Evolutionary conservation across 768 basidiomycete genomes (phyloP), one percentile per base, ranked within the genome.

Genomic region (Erythrobasidium yunnanense): DNA sequence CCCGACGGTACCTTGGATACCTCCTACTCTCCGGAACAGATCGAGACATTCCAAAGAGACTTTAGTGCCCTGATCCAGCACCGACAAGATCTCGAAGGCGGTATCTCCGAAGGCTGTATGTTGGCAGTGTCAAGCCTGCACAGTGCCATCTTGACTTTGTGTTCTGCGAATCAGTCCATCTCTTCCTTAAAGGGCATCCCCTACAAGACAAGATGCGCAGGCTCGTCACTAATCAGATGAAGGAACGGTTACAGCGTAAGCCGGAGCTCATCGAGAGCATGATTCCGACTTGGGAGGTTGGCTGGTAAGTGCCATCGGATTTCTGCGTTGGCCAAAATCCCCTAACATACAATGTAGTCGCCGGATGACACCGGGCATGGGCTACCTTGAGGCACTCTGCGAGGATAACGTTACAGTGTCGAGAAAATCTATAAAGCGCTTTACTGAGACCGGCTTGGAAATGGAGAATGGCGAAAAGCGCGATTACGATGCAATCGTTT

Each of bases 401-500:
- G 56, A 34, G 23, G 66, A 66, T 47, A 58, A 66, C 42, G 66
- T 66, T 5, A 42, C 53, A 4, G 56, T 58, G 18, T 42, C 45
- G 18, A 42, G 55, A 4, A 2, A 33, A 15, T 35, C 46, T 32
- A 57, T 66, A 27, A 29, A 42, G 4, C 18, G n/a, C 35, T 20
- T 66, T n/a, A 58, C 55, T 17, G 35, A 57, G 45, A 66, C 66
- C 35, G 66, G 56, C 3, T 20, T 63, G 5, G 30, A 35, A 13
- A 30, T 22, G 11, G 51, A 18, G 13, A 51, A 69, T 32, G 70
- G 69, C 32, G 38, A 34, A 15, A 11, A 66, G 17, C 29, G 46
- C 34, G 62, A n/a, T 20, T 23, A 60, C 27, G 66, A 66, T 49
- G 65, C 56, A 4, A 46, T 66, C 53, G 58, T 66, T 29, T 66